Evolutionary conservation across 345 rosid genomes (phyloP).

Genomic region (Microcos paniculata): DNA sequence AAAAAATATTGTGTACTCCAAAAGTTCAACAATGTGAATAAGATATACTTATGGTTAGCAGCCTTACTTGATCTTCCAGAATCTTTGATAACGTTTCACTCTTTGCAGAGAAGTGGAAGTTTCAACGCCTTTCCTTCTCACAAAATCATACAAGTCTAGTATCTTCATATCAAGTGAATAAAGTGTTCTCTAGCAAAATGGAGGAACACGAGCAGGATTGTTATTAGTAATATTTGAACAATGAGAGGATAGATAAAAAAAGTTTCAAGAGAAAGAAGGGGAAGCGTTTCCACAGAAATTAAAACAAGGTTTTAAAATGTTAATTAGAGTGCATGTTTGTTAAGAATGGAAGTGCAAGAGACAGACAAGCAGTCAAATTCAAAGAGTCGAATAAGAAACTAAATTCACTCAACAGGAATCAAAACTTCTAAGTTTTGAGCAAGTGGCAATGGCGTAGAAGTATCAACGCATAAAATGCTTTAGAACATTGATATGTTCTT

Average conservation of each 20-base stretch:
- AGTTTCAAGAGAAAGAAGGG: not conserved
- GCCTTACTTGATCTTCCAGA: conserved; percentile 70
- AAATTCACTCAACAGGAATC: not conserved
- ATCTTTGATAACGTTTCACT: conserved; percentile 43
- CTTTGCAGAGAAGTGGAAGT: conserved; percentile 46
- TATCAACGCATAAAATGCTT: not conserved
- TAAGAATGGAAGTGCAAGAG: not conserved
- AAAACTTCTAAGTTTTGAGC: not conserved
- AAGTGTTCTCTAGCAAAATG: conserved; percentile 53
- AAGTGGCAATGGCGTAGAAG: not conserved
- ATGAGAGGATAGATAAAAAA: not conserved
- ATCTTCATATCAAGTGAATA: conserved; percentile 58
- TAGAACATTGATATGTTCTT: not conserved
- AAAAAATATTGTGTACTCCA: not conserved
- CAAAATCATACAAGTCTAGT: conserved; percentile 55
- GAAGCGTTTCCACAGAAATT: not conserved
- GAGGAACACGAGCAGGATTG: not conserved
- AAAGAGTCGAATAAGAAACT: no score
- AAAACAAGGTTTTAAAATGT: not conserved
- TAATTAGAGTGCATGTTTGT: no score
- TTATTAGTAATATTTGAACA: not conserved
- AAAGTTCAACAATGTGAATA: not conserved
- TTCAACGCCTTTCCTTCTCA: conserved; percentile 59
- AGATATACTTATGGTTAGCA: not conserved
- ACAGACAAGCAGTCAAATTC: no score